These are phyloP conservation scores for Pestalotiopsis sp. DNA, from an alignment of 2,329 filamentous ascomycete genomes.

Conservation along the genomic window DNA sequence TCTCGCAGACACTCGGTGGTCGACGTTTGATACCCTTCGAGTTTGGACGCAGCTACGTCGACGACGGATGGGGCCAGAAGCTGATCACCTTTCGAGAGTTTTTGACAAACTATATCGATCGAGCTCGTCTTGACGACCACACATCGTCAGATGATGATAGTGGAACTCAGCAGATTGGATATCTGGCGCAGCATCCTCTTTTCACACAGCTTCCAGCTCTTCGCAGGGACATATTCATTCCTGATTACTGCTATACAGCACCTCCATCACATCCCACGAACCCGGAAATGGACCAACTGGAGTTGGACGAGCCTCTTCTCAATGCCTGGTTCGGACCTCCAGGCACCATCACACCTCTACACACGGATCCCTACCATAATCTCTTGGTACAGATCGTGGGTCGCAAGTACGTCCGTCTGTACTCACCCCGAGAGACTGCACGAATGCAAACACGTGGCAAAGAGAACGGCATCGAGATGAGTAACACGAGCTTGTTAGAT, in stretches of 20 bases:
- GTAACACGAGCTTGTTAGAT: conserved; percentile 82
- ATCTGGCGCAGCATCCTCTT: conserved; percentile 90
- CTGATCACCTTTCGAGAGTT: conserved; percentile 77
- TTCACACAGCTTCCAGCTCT: conserved; percentile 79
- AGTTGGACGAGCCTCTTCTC: conserved; percentile 62
- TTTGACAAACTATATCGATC: conserved; percentile 58
- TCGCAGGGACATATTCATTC: conserved; percentile 72
- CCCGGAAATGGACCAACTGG: conserved; percentile 35
- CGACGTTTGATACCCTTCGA: conserved; percentile 83
- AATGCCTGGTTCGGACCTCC: conserved; percentile 94
- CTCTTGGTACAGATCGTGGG: conserved; percentile 88
- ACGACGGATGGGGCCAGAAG: conserved; percentile 79
- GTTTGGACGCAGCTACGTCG: conserved; percentile 83
- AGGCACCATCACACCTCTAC: conserved; percentile 86
- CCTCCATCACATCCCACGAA: conserved; percentile 57
- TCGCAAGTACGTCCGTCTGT: conserved; percentile 87
- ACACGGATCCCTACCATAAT: conserved; percentile 94
- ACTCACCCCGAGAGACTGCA: conserved; percentile 64
- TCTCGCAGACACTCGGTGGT: conserved; percentile 72
- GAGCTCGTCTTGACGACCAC: conserved; percentile 18
- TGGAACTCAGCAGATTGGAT: conserved; percentile 54
- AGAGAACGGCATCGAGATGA: conserved; percentile 82
- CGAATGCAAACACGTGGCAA: conserved; percentile 61
- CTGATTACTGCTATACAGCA: conserved; percentile 79
- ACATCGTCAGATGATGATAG: background rate